Base-by-base conservation (phyloP, 2,329 filamentous ascomycete species). In the Zarea fungicola region DNA sequence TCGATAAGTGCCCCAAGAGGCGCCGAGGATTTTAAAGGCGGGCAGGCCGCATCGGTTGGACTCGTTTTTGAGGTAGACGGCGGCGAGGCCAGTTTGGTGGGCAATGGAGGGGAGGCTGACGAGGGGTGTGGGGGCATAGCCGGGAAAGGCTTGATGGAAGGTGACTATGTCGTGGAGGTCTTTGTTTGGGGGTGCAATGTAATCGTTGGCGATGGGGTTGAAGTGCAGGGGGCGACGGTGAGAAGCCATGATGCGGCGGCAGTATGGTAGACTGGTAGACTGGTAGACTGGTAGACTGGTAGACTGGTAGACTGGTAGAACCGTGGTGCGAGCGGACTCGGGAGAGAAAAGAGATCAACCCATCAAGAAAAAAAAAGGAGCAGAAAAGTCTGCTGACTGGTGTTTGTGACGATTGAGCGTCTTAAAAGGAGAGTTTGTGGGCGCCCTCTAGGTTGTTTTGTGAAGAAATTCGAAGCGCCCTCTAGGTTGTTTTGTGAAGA, bases 11-110 rank as follows among this genome's bases (percentile, higher is more conserved):
- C 79, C 85, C 85, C 85, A 92, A 1, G 84, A 87, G 1, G 87
- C 87, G 18, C 87, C 88, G 0, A 91, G 75, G 37, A 91, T 87
- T 64, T 93, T 93, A 72, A 89, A 89, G 0, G 85, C 76, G 0
- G 85, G 83, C 2, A 89, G 71, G 0, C 81, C 80, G 34, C 87
- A 77, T 3, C 86, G 77, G 48, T 66, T 68, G 19, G 76, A 80
- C 61, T 90, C 86, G 58, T 88, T 78, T 61, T 91, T 90, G 52
- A 89, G 56, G 32, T 80, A 72, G 6, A 89, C 68, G 6, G 71
- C 65, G 1, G 64, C 65, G 13, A 86, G 64, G 0, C 76, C 76
- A 0, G 87, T 64, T 16, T 81, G 71, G 2, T 66, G 55, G 1
- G 84, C 83, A 2, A 87, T 51, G 0, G 65, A 58, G 0, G 73